Base-by-base conservation (phyloP, 768 basidiomycete species). In the Albatrellus ellisii region DNA sequence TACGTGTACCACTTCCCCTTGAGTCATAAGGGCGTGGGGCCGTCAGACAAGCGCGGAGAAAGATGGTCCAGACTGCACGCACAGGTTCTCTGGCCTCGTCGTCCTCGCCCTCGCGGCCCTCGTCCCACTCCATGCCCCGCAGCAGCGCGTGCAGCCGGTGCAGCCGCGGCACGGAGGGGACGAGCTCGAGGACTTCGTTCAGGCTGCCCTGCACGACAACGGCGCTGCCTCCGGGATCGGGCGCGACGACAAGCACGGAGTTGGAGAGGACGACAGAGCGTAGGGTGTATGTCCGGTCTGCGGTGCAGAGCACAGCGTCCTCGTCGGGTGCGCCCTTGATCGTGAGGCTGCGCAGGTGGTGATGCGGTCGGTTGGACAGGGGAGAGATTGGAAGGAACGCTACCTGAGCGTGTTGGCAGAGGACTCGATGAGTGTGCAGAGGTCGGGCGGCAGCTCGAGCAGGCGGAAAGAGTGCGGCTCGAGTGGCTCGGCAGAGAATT, bases 201-300 rank as follows among this genome's bases (percentile, higher is more conserved):
- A 90, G 62, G 50, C 81, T 79, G 49, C 90, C 86, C 39, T 80
- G 74, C 39, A 95, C 79, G 41, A 81, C 71, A 8, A 86, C 64
- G 1, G 62, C 60, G 34, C 65, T 15, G 62, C 56, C 57, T 51
- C 14, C 56, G 49, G n/a, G 53, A 55, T 6, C 57, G 52, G 76
- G 64, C 2, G 77, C 77, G 46, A 84, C 67, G 33, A 97, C 72
- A 10, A 91, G 65, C 26, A 92, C 62, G 0, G 89, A 80, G 59
- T 98, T 98, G 14, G 91, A 95, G 36, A 95, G 65, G 7, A 71
- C 69, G n/a, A 98, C 79, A 0, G 90, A 83, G 42, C 92, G 79
- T 21, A 98, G 62, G 2, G 72, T 55, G 56, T 82, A 99, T 0
- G 94, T 98, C 56, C 73, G 77, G 44, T 79, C 69, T 0, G 66